Percentiles rank a stretch among this genome's conserved stretches.
These are phyloP conservation scores for Ascochyta pisi DNA, from an alignment of 2,329 filamentous ascomycete genomes.

Conservation along the genomic window DNA sequence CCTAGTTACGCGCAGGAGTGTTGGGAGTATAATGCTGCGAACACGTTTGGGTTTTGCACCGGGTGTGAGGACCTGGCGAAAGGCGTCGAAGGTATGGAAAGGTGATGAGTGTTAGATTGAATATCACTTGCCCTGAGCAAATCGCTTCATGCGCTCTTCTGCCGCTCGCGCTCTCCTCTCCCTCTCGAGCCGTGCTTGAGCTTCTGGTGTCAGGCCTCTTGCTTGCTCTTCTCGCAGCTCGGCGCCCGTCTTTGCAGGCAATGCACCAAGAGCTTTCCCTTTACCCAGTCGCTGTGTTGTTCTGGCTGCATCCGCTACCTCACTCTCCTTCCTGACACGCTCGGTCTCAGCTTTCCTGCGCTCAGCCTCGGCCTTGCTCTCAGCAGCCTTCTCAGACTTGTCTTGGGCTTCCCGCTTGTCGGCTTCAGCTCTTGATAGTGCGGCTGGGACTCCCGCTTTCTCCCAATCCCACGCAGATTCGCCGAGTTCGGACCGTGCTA, in stretches of 20 bases:
- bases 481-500: conserved; percentile 82
- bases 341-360: conserved; percentile 78
- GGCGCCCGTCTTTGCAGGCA: conserved; percentile 73
- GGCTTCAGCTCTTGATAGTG: conserved; percentile 74
- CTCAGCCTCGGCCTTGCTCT: conserved; percentile 66
- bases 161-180: conserved; percentile 90
- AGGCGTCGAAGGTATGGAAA: conserved; percentile 19
- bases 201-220: conserved; percentile 85
- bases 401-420: conserved; percentile 74
- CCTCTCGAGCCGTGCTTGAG: conserved; percentile 81
- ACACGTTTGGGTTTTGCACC: conserved; percentile 51
- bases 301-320: conserved; percentile 57
- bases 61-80: conserved; percentile 44
- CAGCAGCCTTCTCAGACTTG: conserved; percentile 69
- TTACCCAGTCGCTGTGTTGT: conserved; percentile 58
- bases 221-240: conserved; percentile 84
- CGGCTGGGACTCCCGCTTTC: conserved; percentile 71
- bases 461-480: conserved; percentile 82
- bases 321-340: conserved; percentile 66
- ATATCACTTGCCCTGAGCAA: conserved; percentile 30
- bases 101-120: neutral
- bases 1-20: conserved; percentile 49
- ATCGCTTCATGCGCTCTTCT: conserved; percentile 79
- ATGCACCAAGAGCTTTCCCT: conserved; percentile 60
- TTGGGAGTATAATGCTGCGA: conserved; percentile 51